phyloP scores from a whole-genome alignment of 192 early-diverging fungal species.

The Chytriomyces confervae region DNA sequence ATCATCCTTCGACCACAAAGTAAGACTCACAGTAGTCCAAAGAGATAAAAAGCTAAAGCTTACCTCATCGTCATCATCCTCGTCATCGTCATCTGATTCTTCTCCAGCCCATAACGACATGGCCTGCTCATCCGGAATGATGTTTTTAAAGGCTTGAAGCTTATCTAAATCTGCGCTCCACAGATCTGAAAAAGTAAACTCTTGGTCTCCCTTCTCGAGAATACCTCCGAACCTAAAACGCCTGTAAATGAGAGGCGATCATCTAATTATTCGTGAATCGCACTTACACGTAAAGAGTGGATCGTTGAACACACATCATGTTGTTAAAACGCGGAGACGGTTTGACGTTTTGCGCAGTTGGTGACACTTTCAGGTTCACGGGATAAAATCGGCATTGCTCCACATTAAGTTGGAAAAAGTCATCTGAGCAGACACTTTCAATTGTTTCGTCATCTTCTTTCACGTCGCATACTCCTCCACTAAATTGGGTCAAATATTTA shows the following conservation, averaged over 20 bases:
- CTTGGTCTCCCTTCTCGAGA: slow-evolving; percentile 64
- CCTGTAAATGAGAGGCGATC: neutral
- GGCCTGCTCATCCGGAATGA: slow-evolving; percentile 50
- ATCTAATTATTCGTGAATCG: neutral
- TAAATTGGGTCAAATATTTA: slow-evolving; percentile 25
- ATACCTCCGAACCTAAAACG: slow-evolving; percentile 62
- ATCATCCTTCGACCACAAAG: neutral
- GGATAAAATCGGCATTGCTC: slow-evolving; percentile 70
- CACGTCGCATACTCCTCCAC: slow-evolving; percentile 68
- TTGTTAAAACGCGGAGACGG: slow-evolving; percentile 72
- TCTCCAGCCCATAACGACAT: slow-evolving; percentile 57
- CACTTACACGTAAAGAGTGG: slow-evolving; percentile 57
- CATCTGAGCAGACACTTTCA: slow-evolving; percentile 57
- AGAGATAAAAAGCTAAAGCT: slow-evolving; percentile 17
- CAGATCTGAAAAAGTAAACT: slow-evolving; percentile 66
- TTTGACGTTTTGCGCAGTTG: slow-evolving; percentile 40
- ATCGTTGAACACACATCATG: slow-evolving; percentile 66
- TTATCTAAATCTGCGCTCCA: slow-evolving; percentile 73
- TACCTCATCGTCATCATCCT: slow-evolving; percentile 52
- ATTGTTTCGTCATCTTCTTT: slow-evolving; percentile 68
- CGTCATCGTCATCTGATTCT: slow-evolving; percentile 55
- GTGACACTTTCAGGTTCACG: slow-evolving; percentile 41
- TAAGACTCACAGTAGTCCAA: slow-evolving; percentile 45
- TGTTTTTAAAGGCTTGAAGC: slow-evolving; percentile 60
- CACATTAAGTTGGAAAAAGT: slow-evolving; percentile 64